Evolutionary conservation across 2,329 filamentous ascomycete genomes (phyloP).

Genomic region (Cordyceps fumosorosea): DNA sequence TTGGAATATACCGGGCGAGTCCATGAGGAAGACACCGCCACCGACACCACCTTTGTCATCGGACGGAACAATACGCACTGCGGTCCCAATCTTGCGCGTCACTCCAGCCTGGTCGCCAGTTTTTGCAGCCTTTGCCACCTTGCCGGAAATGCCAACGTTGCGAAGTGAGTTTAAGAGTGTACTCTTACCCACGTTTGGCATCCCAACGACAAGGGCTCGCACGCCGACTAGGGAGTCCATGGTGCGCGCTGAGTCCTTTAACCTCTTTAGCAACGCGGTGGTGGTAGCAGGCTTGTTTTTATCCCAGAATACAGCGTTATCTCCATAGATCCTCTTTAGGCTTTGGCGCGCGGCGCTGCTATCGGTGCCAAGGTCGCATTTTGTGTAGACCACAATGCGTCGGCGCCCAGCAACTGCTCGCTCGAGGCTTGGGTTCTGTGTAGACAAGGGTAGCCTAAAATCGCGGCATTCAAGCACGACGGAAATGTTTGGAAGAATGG

Average conservation of each 20-base stretch:
- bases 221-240: constrained; percentile 66
- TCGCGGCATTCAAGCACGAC: constrained; percentile 93
- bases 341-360: constrained; percentile 21
- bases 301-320: constrained; percentile 38
- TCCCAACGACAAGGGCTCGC: constrained; percentile 82
- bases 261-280: constrained; percentile 31
- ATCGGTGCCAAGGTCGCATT: constrained; percentile 63
- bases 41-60: constrained; percentile 38
- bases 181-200: constrained; percentile 97
- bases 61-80: constrained; percentile 64
- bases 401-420: constrained; percentile 63
- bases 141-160: constrained; percentile 48
- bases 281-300: constrained; percentile 29
- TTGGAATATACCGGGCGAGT: constrained; percentile 93
- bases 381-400: constrained; percentile 85
- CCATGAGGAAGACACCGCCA: constrained; percentile 72
- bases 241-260: constrained; percentile 25
- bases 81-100: constrained; percentile 75
- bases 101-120: constrained; percentile 87
- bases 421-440: constrained; percentile 86
- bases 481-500: constrained; percentile 70
- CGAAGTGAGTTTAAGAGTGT: constrained; percentile 87
- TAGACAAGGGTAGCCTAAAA: constrained; percentile 82
- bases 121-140: constrained; percentile 58
- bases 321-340: constrained; percentile 29